phyloP scores from a whole-genome alignment of 768 basidiomycete species.

The Pisolithus microcarpus region DNA sequence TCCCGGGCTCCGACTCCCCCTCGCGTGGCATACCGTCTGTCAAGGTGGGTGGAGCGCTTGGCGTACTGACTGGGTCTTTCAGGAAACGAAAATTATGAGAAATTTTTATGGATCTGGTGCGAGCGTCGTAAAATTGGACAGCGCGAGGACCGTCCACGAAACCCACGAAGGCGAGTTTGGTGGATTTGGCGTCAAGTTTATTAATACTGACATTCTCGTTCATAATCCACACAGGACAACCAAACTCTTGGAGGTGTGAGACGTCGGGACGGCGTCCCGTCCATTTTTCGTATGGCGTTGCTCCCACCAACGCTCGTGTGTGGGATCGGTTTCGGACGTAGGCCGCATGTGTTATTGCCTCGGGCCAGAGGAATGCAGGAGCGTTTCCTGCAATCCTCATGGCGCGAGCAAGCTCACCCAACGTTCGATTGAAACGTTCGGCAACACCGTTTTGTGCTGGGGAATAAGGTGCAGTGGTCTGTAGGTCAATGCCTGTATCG shows the following conservation, averaged over 20 bases:
- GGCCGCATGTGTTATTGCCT: constrained; percentile 20
- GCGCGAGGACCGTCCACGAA: background rate
- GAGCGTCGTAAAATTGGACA: background rate
- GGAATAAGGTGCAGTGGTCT: constrained; percentile 30
- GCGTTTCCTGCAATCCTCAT: constrained; percentile 26
- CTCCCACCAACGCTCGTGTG: background rate
- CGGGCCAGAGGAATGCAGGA: constrained; percentile 26
- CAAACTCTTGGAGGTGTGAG: background rate
- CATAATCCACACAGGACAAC: background rate
- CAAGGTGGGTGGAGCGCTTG: no score
- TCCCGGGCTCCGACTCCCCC: no score
- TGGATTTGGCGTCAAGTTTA: background rate
- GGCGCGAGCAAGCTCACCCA: constrained; percentile 16
- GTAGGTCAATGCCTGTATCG: constrained; percentile 22
- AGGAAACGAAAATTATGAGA: no score
- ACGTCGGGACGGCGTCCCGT: background rate
- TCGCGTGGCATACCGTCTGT: no score
- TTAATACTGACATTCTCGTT: background rate
- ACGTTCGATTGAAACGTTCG: constrained; percentile 11
- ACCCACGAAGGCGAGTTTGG: background rate
- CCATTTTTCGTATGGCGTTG: background rate
- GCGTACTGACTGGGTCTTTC: no score
- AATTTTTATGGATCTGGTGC: background rate
- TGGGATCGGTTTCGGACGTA: background rate
- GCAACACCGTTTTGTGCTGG: constrained; percentile 32